Conservation (phyloP, 768 basidiomycete genomes). For the Hericium coralloides region DNA sequence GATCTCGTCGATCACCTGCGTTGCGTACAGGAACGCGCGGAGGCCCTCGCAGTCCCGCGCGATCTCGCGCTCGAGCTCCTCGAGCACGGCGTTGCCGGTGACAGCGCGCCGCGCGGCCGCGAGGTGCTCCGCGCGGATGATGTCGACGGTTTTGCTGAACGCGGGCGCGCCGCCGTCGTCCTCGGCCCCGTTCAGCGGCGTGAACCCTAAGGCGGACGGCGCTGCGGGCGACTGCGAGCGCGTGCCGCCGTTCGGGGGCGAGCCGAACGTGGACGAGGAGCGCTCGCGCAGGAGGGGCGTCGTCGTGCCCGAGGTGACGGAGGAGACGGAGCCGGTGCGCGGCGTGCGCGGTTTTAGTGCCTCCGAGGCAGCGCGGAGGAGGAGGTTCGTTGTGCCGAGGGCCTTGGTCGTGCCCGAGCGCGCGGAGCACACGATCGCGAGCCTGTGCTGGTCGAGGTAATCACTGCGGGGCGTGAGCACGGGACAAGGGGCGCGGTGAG, state of each 20-base stretch:
- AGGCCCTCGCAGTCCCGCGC: conserved; percentile 85
- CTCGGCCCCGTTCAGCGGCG: not conserved
- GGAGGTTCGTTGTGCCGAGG: conserved; percentile 89
- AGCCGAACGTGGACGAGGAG: not conserved
- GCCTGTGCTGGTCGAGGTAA: conserved; percentile 69
- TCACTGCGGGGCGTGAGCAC: conserved; percentile 30
- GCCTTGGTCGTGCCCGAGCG: conserved; percentile 93
- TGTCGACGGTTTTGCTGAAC: conserved; percentile 75
- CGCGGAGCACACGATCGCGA: conserved; percentile 94
- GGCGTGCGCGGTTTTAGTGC: conserved; percentile 50
- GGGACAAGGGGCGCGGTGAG: not conserved
- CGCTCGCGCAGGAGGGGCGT: conserved; percentile 6
- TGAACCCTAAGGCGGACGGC: not conserved
- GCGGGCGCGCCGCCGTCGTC: conserved; percentile 22
- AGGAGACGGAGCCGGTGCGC: conserved; percentile 16
- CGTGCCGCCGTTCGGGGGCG: no score
- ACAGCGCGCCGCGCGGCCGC: conserved; percentile 63
- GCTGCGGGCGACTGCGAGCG: not conserved
- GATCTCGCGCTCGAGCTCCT: conserved; percentile 78
- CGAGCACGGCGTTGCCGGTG: conserved; percentile 47
- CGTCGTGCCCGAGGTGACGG: conserved; percentile 4
- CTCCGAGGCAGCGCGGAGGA: conserved; percentile 81
- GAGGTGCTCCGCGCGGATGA: conserved; percentile 82
- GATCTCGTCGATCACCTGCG: conserved; percentile 96
- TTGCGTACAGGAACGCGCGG: conserved; percentile 77